Base-by-base conservation (phyloP, 176 grass and related monocot species). In the Aegilops speltoides region DNA sequence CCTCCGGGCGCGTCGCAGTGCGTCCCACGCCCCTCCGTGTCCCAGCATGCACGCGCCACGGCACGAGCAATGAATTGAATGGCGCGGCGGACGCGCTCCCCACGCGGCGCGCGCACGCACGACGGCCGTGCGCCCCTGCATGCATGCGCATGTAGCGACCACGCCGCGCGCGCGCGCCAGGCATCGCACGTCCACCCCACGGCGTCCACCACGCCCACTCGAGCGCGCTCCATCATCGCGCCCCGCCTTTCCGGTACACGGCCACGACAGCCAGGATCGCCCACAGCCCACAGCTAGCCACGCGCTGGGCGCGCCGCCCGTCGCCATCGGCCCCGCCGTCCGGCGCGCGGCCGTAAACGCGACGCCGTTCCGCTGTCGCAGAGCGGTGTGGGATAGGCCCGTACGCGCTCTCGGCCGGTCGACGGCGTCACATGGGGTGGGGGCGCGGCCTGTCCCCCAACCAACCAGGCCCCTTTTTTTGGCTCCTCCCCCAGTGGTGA, bases 371-470 rank as follows among this genome's bases (percentile, higher is more conserved):
- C 20, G 6, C 19, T 59, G 54, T 9, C 19, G 54, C 54, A 57
- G 17, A 22, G 48, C 48, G 16, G 50, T 16, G 16, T 54, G 16
- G 50, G 5, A 54, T 19, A 20, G 37, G 7, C 19, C 62, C 64
- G 64, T 15, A 7, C 48, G n/a, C 8, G 20, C 22, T 24, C 4
- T 24, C 4, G 45, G 48, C 5, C 19, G 79, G 56, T 56, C 75
- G 54, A 79, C 20, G 41, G 19, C 67, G 67, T 33, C 88, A 89
- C 87, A 85, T 76, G 82, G 82, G 57, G 76, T 68, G 33, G 80
- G 84, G 89, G 33, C 45, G 74, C 75, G 36, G 13, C 31, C 45
- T 87, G 89, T 91, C 76, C 16, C 85, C 85, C 68, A 80, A 84
- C 81, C 0, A 36, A 83, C 79, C 24, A 22, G 31, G 26, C 22